phyloP scores from a whole-genome alignment of 2,329 filamentous ascomycete species.

The Apiospora pterosperma region DNA sequence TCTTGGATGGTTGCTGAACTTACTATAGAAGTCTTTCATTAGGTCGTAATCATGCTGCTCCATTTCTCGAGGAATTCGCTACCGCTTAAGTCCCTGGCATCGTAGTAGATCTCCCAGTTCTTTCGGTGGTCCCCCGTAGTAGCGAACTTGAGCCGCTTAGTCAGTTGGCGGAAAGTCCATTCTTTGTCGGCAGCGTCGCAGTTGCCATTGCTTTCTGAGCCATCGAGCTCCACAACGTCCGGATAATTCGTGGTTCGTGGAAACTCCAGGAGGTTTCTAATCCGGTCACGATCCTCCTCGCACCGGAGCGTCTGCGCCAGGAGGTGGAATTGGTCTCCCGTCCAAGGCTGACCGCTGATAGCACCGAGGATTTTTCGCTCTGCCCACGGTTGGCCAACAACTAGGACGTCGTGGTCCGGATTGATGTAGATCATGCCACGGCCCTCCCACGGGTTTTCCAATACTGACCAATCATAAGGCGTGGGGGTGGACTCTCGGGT shows the following conservation, averaged over 20 bases:
- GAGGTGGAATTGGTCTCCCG: neutral
- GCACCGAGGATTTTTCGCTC: neutral
- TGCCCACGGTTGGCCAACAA: neutral
- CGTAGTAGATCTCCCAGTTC: neutral
- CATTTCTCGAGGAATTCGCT: neutral
- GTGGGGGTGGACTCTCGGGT: neutral
- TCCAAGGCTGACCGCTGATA: neutral
- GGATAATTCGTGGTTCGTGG: neutral
- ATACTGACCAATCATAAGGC: neutral
- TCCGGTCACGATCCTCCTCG: neutral
- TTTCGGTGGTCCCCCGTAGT: neutral
- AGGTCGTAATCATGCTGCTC: neutral
- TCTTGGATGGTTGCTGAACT: neutral
- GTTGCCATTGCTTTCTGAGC: too few relatives aligned
- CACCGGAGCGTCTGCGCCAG: neutral
- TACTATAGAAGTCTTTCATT: neutral
- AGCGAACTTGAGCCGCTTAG: neutral
- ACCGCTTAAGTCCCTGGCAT: neutral
- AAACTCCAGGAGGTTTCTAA: neutral
- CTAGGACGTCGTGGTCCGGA: neutral
- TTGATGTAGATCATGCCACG: neutral
- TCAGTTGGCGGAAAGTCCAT: neutral
- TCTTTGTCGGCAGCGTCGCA: neutral
- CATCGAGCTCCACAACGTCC: neutral
- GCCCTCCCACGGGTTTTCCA: too few relatives aligned